Percentiles rank a stretch among this genome's conserved stretches.
These are phyloP conservation scores for Talaromyces stipitatus DNA, from an alignment of 495 filamentous ascomycete species.

Conservation along the genomic window DNA sequence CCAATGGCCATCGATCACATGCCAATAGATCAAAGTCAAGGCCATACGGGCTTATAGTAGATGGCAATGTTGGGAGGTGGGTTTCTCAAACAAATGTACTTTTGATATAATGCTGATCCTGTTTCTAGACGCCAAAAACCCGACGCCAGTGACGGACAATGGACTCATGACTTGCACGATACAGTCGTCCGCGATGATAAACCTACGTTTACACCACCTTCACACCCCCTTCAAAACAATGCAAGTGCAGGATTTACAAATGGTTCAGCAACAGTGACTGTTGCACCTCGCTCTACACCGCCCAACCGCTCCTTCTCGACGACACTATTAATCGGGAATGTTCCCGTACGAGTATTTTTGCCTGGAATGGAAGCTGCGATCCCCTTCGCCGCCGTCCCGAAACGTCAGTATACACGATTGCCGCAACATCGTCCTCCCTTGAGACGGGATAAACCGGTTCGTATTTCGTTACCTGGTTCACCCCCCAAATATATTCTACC, in stretches of 20 bases:
- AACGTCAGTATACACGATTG: slow-evolving; percentile 83
- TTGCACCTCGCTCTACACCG: slow-evolving; percentile 39
- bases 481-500: slow-evolving; percentile 85
- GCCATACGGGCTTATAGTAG: slow-evolving; percentile 39
- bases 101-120: neutral
- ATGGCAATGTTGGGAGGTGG: slow-evolving; percentile 39
- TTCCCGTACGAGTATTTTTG: slow-evolving; percentile 74
- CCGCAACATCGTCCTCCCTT: slow-evolving; percentile 93
- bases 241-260: slow-evolving; percentile 12
- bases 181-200: slow-evolving; percentile 48
- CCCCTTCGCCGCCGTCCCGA: slow-evolving; percentile 60
- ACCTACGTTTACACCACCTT: slow-evolving; percentile 23
- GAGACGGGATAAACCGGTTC: slow-evolving; percentile 91
- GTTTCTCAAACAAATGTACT: neutral
- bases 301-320: slow-evolving; percentile 63
- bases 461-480: slow-evolving; percentile 79
- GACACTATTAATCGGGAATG: slow-evolving; percentile 63
- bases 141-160: slow-evolving; percentile 71
- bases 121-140: slow-evolving; percentile 59
- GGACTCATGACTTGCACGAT: slow-evolving; percentile 96
- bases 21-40: slow-evolving; percentile 37
- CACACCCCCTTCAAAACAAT: slow-evolving; percentile 8
- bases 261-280: slow-evolving; percentile 27
- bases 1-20: slow-evolving; percentile 24
- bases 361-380: slow-evolving; percentile 66